These are phyloP conservation scores for Quercus tomentella DNA, from an alignment of 331 rosid genomes.

Conservation along the genomic window DNA sequence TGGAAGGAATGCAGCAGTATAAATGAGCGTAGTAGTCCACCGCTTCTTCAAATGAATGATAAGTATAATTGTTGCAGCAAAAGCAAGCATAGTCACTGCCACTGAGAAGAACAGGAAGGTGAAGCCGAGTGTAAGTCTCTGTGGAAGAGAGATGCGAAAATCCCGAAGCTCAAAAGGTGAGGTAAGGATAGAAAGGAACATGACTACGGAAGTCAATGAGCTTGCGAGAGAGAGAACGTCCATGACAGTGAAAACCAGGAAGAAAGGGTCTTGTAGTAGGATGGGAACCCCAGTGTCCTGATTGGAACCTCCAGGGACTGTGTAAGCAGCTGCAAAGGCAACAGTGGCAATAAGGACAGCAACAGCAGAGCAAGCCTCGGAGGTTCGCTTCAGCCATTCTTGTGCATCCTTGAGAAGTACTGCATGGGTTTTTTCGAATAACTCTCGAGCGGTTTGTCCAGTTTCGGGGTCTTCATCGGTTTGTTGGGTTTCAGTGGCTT, in stretches of 20 bases:
- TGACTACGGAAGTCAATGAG: conserved; percentile 3
- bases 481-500: too few species aligned
- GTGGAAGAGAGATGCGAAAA: not conserved
- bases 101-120: conserved; percentile 5
- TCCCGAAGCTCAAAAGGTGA: conserved; percentile 2
- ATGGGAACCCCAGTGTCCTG: not conserved
- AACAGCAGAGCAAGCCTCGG: conserved; percentile 28
- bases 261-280: conserved; percentile 1
- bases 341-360: conserved; percentile 22
- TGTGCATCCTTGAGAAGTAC: conserved; percentile 8
- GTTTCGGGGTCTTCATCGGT: too few species aligned
- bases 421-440: conserved; percentile 8
- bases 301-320: conserved; percentile 17
- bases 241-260: not conserved
- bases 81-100: conserved; percentile 19
- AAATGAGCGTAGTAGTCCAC: conserved; percentile 4
- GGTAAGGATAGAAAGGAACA: conserved; percentile 18
- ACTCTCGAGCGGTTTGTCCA: not conserved
- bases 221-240: conserved; percentile 5
- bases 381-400: conserved; percentile 26
- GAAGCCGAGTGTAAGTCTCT: not conserved
- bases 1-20: conserved; percentile 9
- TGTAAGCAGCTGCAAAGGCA: conserved; percentile 22
- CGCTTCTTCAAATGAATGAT: not conserved
- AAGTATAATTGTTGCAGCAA: conserved; percentile 9